Percentiles rank a stretch among this genome's conserved stretches.
phyloP scores from a whole-genome alignment of 257 asterid species.

The Dorcoceras hygrometricum region DNA sequence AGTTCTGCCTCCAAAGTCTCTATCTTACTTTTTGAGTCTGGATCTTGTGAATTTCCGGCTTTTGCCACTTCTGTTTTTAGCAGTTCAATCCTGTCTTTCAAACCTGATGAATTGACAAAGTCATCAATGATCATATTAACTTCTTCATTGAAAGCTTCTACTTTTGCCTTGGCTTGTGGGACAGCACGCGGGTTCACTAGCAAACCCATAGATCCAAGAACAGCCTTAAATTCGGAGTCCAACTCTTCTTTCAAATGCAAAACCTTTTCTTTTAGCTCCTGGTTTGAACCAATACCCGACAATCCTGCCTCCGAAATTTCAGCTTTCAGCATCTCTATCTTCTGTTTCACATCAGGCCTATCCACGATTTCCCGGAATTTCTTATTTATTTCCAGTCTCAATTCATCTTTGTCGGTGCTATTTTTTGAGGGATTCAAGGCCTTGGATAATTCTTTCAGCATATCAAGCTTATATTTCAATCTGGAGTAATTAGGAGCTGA shows the following conservation, averaged over 20 bases:
- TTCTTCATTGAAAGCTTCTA: constrained; percentile 48
- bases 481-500: constrained; percentile 62
- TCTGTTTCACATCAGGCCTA: constrained; percentile 53
- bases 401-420: constrained; percentile 34
- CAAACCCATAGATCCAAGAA: constrained; percentile 53
- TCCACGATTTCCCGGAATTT: constrained; percentile 46
- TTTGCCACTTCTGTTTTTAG: constrained; percentile 51
- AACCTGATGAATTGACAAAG: constrained; percentile 44
- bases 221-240: constrained; percentile 40
- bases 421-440: constrained; percentile 35
- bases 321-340: constrained; percentile 50
- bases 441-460: constrained; percentile 51
- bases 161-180: constrained; percentile 34
- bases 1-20: constrained; percentile 53
- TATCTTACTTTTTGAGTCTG: constrained; percentile 49
- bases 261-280: constrained; percentile 57
- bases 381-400: constrained; percentile 52
- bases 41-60: constrained; percentile 49
- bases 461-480: constrained; percentile 51
- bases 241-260: constrained; percentile 48
- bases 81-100: constrained; percentile 65
- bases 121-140: constrained; percentile 45
- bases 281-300: constrained; percentile 36
- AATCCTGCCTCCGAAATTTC: constrained; percentile 52
- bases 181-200: constrained; percentile 32